Conservation (phyloP, 352 stramenopile species). For the Pythium sp. region DNA sequence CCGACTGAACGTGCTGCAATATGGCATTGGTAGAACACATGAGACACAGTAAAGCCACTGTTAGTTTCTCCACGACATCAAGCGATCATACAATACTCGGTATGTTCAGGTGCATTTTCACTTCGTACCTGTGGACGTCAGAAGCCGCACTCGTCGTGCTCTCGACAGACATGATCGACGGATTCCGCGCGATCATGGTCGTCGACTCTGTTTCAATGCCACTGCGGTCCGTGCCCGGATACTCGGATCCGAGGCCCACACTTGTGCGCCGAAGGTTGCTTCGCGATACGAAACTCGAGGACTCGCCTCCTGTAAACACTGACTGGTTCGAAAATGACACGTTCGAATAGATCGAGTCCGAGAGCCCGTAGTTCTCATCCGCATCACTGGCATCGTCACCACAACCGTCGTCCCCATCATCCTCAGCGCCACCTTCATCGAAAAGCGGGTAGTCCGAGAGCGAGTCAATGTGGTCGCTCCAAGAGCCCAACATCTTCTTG, state of each 20-base stretch:
- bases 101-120: not conserved
- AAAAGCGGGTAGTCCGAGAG: conserved; percentile 79
- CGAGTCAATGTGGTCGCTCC: conserved; percentile 80
- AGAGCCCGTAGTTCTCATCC: conserved; percentile 41
- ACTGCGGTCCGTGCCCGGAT: not conserved
- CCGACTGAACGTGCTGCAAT: conserved; percentile 48
- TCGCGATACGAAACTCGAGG: conserved; percentile 17
- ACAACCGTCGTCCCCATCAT: conserved; percentile 11
- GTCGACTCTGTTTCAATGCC: conserved; percentile 29
- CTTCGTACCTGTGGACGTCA: conserved; percentile 20
- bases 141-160: conserved; percentile 36
- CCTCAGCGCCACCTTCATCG: conserved; percentile 33
- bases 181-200: conserved; percentile 12
- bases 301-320: conserved; percentile 16
- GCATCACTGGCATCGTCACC: conserved; percentile 23
- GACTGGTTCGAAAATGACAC: conserved; percentile 39
- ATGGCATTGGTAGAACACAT: not conserved
- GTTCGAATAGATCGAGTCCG: conserved; percentile 68
- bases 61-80: not conserved
- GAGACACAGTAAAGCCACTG: not conserved
- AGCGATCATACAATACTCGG: not conserved
- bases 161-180: conserved; percentile 31
- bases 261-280: conserved; percentile 21
- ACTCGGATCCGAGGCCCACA: conserved; percentile 12
- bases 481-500: conserved; percentile 58